Base-by-base conservation (phyloP, 495 filamentous ascomycete species). In the Ascodesmis nigricans region DNA sequence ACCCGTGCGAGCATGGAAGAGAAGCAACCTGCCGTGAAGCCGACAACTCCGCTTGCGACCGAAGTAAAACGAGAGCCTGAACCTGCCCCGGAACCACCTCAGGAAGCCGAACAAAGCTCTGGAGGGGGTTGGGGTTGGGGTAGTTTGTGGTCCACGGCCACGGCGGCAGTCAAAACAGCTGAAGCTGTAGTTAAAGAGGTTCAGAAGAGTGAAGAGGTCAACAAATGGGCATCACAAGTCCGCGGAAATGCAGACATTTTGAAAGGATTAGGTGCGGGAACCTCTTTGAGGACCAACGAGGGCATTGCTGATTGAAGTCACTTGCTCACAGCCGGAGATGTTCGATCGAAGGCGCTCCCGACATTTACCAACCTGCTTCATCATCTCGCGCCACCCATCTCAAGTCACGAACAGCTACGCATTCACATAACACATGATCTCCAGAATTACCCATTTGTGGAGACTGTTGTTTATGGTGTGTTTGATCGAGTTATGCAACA, bases 371-470 rank as follows among this genome's bases (percentile, higher is more conserved):
- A 76, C 49, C 74, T 99, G 49, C 68, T 99, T 34, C 78, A 92
- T 52, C 90, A 78, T 28, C 72, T 99, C 35, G 90, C 87, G 2
- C 90, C 87, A 25, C 87, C 87, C 6, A 99, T 99, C 47, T 87
- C 81, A 15, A 87, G 84, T 4, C 90, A 95, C 56, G 87, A 99
- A 59, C 78, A 87, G 33, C 77, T 99, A 5, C 78, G 87, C 46
- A 99, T 99, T 52, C 87, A 99, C 61, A 79, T 90, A 38, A 92
- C 90, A 13, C 90, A 95, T 59, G 82, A 93, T 51, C 65, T 95
- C 13, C 70, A 80, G 31, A 78, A 78, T 35, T 99, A 99, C 55
- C 87, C 90, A 5, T 81, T 77, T 24, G 70, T 99, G 39, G 83
- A 95, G 54, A 82, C 83, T 7, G 67, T 93, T 18, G 79, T 95